Evolutionary conservation across 768 basidiomycete genomes (phyloP).

Genomic region (Trametes elegans): DNA sequence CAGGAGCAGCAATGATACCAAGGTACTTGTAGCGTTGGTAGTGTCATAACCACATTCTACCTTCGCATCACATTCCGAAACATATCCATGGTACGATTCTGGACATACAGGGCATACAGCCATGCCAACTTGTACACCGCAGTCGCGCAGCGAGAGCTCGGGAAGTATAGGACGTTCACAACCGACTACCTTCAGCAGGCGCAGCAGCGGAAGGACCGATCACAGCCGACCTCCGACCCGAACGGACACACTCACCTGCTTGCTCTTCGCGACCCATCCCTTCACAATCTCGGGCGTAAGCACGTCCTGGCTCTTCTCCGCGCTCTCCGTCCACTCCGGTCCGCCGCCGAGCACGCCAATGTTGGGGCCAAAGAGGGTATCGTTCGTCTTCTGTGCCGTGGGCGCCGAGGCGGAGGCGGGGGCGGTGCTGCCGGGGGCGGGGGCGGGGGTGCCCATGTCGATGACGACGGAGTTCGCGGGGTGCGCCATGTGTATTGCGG

Average conservation of each 20-base stretch:
- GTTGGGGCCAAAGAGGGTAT: conserved; percentile 89
- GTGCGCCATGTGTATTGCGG: conserved; percentile 50
- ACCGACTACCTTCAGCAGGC: neutral
- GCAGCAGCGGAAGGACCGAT: neutral
- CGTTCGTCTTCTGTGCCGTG: conserved; percentile 49
- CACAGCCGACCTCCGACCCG: neutral
- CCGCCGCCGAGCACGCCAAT: conserved; percentile 73
- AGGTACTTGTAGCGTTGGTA: too few species aligned
- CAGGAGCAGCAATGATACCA: too few species aligned
- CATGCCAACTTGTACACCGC: too few species aligned
- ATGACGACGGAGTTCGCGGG: conserved; percentile 26
- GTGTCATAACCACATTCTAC: too few species aligned
- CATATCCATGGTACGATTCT: too few species aligned
- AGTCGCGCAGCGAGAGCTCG: too few species aligned
- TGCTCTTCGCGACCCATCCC: conserved; percentile 83
- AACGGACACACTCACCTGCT: conserved; percentile 57
- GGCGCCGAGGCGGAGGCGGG: conserved; percentile 9
- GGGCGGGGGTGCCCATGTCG: conserved; percentile 33
- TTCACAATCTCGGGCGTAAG: conserved; percentile 82
- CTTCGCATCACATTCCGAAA: too few species aligned
- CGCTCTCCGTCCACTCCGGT: conserved; percentile 66
- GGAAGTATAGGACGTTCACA: neutral
- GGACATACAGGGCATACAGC: too few species aligned
- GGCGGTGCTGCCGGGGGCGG: neutral
- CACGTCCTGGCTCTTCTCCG: conserved; percentile 69